Percentiles rank a stretch among this genome's conserved stretches.
Evolutionary conservation across 108 stramenopile genomes (phyloP).

Genomic region (Nitzschia sp.): DNA sequence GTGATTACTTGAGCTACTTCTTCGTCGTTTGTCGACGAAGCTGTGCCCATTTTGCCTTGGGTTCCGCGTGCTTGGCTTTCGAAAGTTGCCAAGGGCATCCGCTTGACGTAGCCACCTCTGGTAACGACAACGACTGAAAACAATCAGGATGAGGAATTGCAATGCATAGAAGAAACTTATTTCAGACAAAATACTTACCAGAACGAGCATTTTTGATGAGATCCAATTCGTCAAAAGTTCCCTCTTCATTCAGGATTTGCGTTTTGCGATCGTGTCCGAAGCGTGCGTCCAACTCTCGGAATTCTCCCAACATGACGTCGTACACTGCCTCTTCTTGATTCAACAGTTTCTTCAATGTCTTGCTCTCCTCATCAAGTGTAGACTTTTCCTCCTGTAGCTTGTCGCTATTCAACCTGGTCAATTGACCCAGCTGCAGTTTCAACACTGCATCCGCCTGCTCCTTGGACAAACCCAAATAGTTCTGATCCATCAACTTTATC

Average conservation of each 20-base stretch:
- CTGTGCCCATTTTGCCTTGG: slow-evolving; percentile 64
- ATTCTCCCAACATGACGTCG: slow-evolving; percentile 79
- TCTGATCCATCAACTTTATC: slow-evolving; percentile 53
- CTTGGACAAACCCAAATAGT: slow-evolving; percentile 48
- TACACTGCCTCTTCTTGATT: slow-evolving; percentile 75
- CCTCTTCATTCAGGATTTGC: slow-evolving; percentile 78
- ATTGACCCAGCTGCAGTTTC: slow-evolving; percentile 83
- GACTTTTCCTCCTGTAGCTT: slow-evolving; percentile 78
- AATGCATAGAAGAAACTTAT: neutral
- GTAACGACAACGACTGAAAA: slow-evolving; percentile 87
- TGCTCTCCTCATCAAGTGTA: slow-evolving; percentile 51
- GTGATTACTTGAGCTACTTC: slow-evolving; percentile 92
- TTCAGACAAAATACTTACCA: slow-evolving; percentile 17
- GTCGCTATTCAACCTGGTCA: slow-evolving; percentile 85
- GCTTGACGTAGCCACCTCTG: slow-evolving; percentile 91
- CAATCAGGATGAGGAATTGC: neutral
- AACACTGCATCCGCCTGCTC: slow-evolving; percentile 92
- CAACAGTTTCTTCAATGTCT: slow-evolving; percentile 53
- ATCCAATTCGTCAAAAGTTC: slow-evolving; percentile 84
- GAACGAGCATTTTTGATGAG: slow-evolving; percentile 83
- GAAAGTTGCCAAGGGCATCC: slow-evolving; percentile 92
- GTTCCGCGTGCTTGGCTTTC: slow-evolving; percentile 88
- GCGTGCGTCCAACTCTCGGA: slow-evolving; percentile 62
- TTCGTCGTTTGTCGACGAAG: slow-evolving; percentile 52
- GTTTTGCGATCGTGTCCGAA: slow-evolving; percentile 84